A percentile compares a stretch with the other conserved stretches of the same genome.
phyloP scores from a whole-genome alignment of 75 land plant species.

The Picea glauca region DNA sequence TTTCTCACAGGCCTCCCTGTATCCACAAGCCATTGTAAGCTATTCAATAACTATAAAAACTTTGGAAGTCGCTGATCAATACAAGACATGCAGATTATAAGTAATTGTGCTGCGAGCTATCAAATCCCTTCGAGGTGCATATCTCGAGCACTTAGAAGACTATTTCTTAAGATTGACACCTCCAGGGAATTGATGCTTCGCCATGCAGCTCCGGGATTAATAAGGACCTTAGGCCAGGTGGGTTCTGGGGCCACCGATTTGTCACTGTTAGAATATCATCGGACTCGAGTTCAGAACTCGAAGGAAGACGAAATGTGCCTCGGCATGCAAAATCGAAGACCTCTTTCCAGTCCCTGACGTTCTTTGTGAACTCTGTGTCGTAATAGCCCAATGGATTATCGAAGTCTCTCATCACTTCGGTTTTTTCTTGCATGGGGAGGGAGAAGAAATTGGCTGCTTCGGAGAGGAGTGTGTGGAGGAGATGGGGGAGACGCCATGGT shows the following conservation, averaged over 20 bases:
- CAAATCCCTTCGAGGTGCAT: too few species aligned
- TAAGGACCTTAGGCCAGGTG: slow-evolving; percentile 43
- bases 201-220: too few species aligned
- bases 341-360: slow-evolving; percentile 92
- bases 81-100: too few species aligned
- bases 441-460: slow-evolving; percentile 63
- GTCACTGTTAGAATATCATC: neutral
- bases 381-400: slow-evolving; percentile 52
- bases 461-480: slow-evolving; percentile 15
- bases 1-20: slow-evolving; percentile 28
- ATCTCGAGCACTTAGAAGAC: too few species aligned
- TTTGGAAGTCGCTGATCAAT: too few species aligned
- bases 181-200: too few species aligned
- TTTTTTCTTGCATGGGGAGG: slow-evolving; percentile 56
- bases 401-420: neutral
- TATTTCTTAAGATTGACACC: too few species aligned
- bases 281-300: slow-evolving; percentile 17
- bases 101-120: too few species aligned
- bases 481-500: slow-evolving; percentile 53
- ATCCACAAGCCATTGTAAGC: too few species aligned
- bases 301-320: slow-evolving; percentile 21
- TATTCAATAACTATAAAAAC: too few species aligned
- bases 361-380: slow-evolving; percentile 80
- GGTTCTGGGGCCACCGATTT: slow-evolving; percentile 61
- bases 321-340: slow-evolving; percentile 53